phyloP scores from a whole-genome alignment of 768 basidiomycete genomes.

The Mycena rosella region DNA sequence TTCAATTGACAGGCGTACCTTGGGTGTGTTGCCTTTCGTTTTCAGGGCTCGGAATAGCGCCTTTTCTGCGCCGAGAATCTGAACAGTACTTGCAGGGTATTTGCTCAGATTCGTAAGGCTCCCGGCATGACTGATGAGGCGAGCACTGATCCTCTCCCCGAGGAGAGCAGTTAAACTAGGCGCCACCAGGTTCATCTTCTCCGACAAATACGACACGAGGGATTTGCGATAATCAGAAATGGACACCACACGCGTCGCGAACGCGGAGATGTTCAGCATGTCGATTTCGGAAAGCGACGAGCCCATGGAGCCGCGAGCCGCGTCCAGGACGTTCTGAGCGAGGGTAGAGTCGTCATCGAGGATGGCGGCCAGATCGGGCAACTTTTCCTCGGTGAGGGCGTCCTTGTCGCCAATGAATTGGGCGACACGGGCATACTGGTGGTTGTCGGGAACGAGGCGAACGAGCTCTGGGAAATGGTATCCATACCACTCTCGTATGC shows the following conservation, averaged over 20 bases:
- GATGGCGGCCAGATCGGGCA: constrained; percentile 82
- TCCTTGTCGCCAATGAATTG: constrained; percentile 94
- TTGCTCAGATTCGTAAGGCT: constrained; percentile 97
- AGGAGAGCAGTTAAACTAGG: constrained; percentile 92
- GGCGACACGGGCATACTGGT: constrained; percentile 89
- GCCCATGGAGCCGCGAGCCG: constrained; percentile 95
- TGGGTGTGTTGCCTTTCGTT: constrained; percentile 98
- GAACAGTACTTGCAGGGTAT: constrained; percentile 98
- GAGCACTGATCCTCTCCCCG: constrained; percentile 92
- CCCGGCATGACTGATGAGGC: constrained; percentile 95
- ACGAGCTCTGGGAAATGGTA: constrained; percentile 99
- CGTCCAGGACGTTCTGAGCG: constrained; percentile 95
- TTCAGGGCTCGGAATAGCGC: constrained; percentile 97
- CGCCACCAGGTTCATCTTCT: constrained; percentile 98
- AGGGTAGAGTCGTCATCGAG: constrained; percentile 87
- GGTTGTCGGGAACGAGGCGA: constrained; percentile 93
- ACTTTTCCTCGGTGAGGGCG: constrained; percentile 78
- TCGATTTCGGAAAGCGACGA: constrained; percentile 92
- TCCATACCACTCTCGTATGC: constrained; percentile 98
- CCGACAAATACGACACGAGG: constrained; percentile 86
- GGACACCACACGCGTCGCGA: constrained; percentile 91
- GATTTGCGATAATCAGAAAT: constrained; percentile 95
- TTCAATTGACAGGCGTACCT: constrained; percentile 59
- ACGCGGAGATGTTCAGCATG: constrained; percentile 94
- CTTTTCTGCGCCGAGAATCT: constrained; percentile 98